Evolutionary conservation across 495 filamentous ascomycete genomes (phyloP).

Genomic region (Podospora fimiseda): DNA sequence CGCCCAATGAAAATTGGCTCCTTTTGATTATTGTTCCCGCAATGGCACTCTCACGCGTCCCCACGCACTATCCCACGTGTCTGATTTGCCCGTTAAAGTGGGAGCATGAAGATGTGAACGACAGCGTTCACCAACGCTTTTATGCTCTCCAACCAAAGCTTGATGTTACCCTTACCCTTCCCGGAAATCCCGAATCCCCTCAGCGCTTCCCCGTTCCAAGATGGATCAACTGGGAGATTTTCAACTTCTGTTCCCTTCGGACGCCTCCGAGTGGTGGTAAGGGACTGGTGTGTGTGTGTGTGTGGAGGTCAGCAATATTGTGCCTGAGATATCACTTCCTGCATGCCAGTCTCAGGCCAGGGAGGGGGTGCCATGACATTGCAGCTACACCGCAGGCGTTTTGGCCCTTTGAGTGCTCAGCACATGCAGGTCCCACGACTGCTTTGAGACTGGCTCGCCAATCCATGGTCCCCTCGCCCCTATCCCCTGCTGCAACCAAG

Average conservation of each 20-base stretch:
- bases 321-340: conserved; percentile 1
- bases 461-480: neutral
- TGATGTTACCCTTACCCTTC: neutral
- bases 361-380: conserved; percentile 1
- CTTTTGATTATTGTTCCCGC: conserved; percentile 10
- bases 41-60: conserved; percentile 9
- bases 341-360: conserved; percentile 1
- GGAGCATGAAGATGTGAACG: neutral
- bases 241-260: neutral
- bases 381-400: conserved; percentile 21
- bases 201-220: neutral
- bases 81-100: neutral
- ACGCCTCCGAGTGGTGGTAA: too few relatives aligned
- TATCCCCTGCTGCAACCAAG: neutral
- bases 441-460: conserved; percentile 7
- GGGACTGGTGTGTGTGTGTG: too few relatives aligned
- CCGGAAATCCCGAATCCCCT: neutral
- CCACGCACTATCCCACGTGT: neutral
- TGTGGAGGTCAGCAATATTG: conserved; percentile 1
- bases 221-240: neutral
- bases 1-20: conserved; percentile 17
- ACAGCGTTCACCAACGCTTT: neutral
- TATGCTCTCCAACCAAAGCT: neutral
- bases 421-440: conserved; percentile 25
- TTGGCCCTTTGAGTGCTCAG: conserved; percentile 13